Percentiles rank a stretch among this genome's conserved stretches.
Conservation (phyloP, 2,329 filamentous ascomycete species). For the Botrytis pseudocinerea region DNA sequence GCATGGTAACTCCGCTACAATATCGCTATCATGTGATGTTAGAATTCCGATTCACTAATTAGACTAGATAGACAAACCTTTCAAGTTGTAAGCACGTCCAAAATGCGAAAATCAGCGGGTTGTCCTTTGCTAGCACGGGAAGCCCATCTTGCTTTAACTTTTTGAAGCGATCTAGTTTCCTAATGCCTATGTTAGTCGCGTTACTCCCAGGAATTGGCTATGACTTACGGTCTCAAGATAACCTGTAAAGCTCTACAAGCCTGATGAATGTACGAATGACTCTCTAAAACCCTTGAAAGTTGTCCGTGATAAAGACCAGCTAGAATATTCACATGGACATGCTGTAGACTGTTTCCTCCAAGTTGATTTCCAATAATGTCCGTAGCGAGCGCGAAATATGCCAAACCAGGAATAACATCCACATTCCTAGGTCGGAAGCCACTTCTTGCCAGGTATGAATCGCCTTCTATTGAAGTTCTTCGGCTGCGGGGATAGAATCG, state of each 20-base stretch:
- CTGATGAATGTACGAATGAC: conserved; percentile 63
- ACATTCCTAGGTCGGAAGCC: conserved; percentile 57
- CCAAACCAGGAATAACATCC: conserved; percentile 83
- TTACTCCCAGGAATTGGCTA: conserved; percentile 4
- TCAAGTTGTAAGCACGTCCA: conserved; percentile 95
- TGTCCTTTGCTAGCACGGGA: conserved; percentile 47
- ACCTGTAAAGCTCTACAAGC: conserved; percentile 64
- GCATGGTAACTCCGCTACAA: conserved; percentile 78
- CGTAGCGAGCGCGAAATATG: conserved; percentile 84
- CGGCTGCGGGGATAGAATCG: conserved; percentile 45
- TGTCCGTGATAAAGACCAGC: conserved; percentile 89
- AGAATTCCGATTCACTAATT: conserved; percentile 17
- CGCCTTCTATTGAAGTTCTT: conserved; percentile 52
- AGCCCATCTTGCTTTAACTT: conserved; percentile 41
- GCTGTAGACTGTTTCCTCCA: conserved; percentile 77
- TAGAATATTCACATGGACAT: conserved; percentile 82
- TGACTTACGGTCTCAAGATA: conserved; percentile 64
- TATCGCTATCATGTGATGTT: conserved; percentile 60
- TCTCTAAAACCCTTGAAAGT: conserved; percentile 81
- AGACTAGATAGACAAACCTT: conserved; percentile 56
- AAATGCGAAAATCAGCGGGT: conserved; percentile 73
- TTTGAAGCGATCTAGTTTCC: conserved; percentile 43
- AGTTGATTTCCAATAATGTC: conserved; percentile 82
- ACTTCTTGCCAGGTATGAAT: conserved; percentile 30
- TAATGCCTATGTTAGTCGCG: conserved; percentile 25